Conservation (phyloP, 768 basidiomycete genomes). For the Coprinopsis cinerea region DNA sequence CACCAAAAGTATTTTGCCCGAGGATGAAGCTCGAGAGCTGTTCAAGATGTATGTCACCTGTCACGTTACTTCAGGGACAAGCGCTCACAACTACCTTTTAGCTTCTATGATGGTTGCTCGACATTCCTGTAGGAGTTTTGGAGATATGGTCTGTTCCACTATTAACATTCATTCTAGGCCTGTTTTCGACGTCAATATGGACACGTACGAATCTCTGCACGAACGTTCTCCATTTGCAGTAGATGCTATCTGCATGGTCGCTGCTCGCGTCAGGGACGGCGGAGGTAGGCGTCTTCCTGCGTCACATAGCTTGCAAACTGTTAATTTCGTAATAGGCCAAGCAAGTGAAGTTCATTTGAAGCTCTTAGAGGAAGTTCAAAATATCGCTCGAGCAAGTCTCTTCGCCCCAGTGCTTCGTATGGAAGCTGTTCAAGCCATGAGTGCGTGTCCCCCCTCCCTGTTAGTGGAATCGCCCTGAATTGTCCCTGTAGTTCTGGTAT, state of each 20-base stretch:
- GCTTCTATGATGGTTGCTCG: constrained; percentile 93
- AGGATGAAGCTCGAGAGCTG: constrained; percentile 78
- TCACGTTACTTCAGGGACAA: too few relatives aligned
- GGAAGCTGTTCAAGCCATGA: constrained; percentile 93
- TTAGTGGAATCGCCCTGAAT: constrained; percentile 6
- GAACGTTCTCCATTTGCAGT: constrained; percentile 91
- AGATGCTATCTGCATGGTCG: constrained; percentile 90
- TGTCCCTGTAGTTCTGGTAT: constrained; percentile 61
- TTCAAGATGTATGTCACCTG: constrained; percentile 82
- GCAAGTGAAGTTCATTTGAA: constrained; percentile 68
- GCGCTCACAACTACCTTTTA: constrained; percentile 31
- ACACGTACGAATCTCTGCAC: constrained; percentile 83
- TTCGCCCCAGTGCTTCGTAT: constrained; percentile 80
- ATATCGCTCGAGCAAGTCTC: constrained; percentile 78
- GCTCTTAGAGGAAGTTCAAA: constrained; percentile 80
- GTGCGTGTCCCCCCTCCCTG: constrained; percentile 38
- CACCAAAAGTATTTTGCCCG: constrained; percentile 74
- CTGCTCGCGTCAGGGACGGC: constrained; percentile 83
- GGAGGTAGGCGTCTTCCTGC: constrained; percentile 51
- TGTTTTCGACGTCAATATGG: constrained; percentile 75
- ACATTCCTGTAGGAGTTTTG: constrained; percentile 21
- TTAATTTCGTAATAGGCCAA: constrained; percentile 43
- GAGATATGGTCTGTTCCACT: constrained; percentile 32
- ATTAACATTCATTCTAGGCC: constrained; percentile 51
- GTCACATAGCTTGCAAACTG: constrained; percentile 4